These are phyloP conservation scores for Pascua guehoae DNA, from an alignment of 1,284 basidiomycete species.

Conservation along the genomic window DNA sequence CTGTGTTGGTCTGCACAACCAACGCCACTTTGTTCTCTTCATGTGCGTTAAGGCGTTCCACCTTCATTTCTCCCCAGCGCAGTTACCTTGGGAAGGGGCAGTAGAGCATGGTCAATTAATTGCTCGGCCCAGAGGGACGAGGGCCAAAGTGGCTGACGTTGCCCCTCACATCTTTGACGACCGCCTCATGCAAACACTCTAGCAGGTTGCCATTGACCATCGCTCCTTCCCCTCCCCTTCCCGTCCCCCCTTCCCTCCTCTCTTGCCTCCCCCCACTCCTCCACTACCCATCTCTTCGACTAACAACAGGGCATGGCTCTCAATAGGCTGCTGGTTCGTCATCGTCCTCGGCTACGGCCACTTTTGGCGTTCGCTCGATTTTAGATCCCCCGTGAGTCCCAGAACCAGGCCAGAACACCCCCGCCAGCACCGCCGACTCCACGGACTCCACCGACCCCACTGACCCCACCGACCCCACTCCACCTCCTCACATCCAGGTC, in stretches of 20 bases:
- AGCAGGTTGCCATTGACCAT: too few species aligned
- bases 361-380: conserved; percentile 60
- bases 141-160: too few species aligned
- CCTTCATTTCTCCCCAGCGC: conserved; percentile 38
- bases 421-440: conserved; percentile 9
- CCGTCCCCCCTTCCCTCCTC: too few species aligned
- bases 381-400: conserved; percentile 25
- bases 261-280: conserved; percentile 57
- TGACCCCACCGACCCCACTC: too few species aligned
- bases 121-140: too few species aligned
- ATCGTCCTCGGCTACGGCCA: conserved; percentile 59
- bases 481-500: too few species aligned
- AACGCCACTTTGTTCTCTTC: conserved; percentile 92
- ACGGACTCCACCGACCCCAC: conserved; percentile 49
- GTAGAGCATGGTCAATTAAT: too few species aligned
- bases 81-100: too few species aligned
- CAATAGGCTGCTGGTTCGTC: conserved; percentile 60
- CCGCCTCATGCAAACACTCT: too few species aligned
- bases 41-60: conserved; percentile 63
- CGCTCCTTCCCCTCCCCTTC: too few species aligned
- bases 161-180: too few species aligned
- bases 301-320: conserved; percentile 65
- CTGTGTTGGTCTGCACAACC: conserved; percentile 92
- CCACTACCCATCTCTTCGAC: conserved; percentile 37
- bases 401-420: too few species aligned